Base-by-base conservation (phyloP, 78 protist species). In the Dictyostelium capitatum region DNA sequence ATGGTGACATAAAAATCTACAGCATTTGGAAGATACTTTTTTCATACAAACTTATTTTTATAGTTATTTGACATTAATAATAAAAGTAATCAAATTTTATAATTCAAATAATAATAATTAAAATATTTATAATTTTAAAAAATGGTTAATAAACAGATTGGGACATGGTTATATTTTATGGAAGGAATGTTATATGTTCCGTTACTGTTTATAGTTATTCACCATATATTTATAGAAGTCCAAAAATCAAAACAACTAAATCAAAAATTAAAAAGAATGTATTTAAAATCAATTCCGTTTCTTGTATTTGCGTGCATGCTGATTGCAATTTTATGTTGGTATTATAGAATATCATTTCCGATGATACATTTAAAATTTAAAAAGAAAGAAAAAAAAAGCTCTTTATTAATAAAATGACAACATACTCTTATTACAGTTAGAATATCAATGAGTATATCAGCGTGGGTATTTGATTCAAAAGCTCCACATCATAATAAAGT, bases 281-380 rank as follows among this genome's bases (percentile, higher is more conserved):
- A 83, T 57, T 56, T 83, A 6, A 83, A 83, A 72, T 83, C 91
- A 9, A 83, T 83, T 37, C 91, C 91, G n/a, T 83, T 83, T 41
- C 37, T 69, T 41, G 91, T 83, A 4, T 83, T 83, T 73, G 11
- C 7, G 4, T 25, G 56, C 20, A 83, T 83, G 82, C 28, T 43
- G 25, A 41, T 69, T 41, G 91, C 75, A 19, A 70, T 53, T 12
- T 28, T 69, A 11, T 69, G 91, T 83, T 72, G 25, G 91, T 69
- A 30, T 4, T 0, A 9, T 14, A 4, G 15, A 11, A 0, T 20
- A 0, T 17, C 43, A 20, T 43, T 20, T 10, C 11, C 1, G 0
- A 23, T 15, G n/a, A 14, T 79, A 20, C 2, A 6, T 79, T 20
- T 43, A 20, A n/a, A n/a, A n/a, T n/a, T n/a, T n/a, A n/a, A n/a